Conservation (phyloP, 1,284 basidiomycete species). For the Marasmius fiardii region DNA sequence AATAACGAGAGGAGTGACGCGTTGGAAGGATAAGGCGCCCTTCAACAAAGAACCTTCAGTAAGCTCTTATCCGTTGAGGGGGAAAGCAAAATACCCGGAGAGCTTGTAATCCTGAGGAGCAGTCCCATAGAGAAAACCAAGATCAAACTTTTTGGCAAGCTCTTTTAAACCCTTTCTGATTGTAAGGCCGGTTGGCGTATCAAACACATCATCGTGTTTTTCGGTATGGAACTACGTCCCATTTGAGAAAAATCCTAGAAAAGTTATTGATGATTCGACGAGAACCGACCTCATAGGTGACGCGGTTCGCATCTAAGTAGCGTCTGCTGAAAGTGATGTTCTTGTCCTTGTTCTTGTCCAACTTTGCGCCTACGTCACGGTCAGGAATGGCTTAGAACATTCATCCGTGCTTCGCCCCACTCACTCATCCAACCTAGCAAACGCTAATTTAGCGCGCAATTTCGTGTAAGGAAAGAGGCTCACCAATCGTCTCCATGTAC, state of each 20-base stretch:
- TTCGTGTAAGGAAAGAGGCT: constrained; percentile 13
- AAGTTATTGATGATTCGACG: background rate
- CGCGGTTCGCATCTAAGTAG: constrained; percentile 72
- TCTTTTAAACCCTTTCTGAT: constrained; percentile 55
- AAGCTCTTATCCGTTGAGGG: background rate
- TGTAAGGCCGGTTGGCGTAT: constrained; percentile 46
- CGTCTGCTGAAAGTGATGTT: constrained; percentile 61
- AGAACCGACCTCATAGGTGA: constrained; percentile 59
- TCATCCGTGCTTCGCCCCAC: no score
- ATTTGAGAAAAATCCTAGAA: background rate
- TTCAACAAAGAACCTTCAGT: constrained; percentile 17
- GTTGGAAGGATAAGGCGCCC: constrained; percentile 64
- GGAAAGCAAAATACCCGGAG: constrained; percentile 39
- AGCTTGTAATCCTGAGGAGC: constrained; percentile 75
- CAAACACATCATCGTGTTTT: constrained; percentile 43
- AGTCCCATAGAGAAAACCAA: constrained; percentile 57
- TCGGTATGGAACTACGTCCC: constrained; percentile 58
- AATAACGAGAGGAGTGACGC: constrained; percentile 62
- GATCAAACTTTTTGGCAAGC: constrained; percentile 51
- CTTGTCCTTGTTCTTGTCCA: constrained; percentile 38
- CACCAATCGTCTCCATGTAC: constrained; percentile 46
- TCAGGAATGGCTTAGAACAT: background rate
- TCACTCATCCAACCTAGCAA: background rate
- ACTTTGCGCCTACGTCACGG: constrained; percentile 41
- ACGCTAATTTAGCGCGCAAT: background rate